These are phyloP conservation scores for Aspergillus sp. DNA, from an alignment of 2,329 filamentous ascomycete species.

Conservation along the genomic window DNA sequence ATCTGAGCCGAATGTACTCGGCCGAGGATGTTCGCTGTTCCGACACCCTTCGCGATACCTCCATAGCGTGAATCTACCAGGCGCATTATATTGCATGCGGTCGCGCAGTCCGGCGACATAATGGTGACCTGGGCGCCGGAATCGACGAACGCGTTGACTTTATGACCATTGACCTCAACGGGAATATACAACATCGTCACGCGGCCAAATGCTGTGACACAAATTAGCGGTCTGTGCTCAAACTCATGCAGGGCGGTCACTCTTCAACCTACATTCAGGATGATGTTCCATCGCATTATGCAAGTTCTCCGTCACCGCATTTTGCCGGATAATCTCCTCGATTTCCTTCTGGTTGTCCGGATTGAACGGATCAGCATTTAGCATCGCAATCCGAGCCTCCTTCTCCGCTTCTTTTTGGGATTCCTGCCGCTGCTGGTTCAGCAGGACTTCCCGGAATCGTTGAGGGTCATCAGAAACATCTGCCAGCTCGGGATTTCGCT, in stretches of 20 bases:
- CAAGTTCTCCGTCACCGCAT: constrained; percentile 90
- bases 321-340: constrained; percentile 94
- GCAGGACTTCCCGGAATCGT: constrained; percentile 72
- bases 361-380: constrained; percentile 95
- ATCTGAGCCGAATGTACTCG: constrained; percentile 95
- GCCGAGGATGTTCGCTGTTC: constrained; percentile 90
- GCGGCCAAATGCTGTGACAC: constrained; percentile 73
- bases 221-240: constrained; percentile 7
- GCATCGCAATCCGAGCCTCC: constrained; percentile 75
- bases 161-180: constrained; percentile 88
- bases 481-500: constrained; percentile 74
- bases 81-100: constrained; percentile 92
- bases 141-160: constrained; percentile 94
- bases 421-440: constrained; percentile 67
- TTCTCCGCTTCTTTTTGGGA: constrained; percentile 72
- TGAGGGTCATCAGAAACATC: constrained; percentile 72
- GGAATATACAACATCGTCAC: constrained; percentile 97
- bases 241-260: background rate
- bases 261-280: constrained; percentile 72
- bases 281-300: constrained; percentile 97
- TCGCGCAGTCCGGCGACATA: constrained; percentile 93
- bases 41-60: constrained; percentile 88
- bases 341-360: constrained; percentile 87
- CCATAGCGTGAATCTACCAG: constrained; percentile 90
- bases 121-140: constrained; percentile 97